These are phyloP conservation scores for Solanum gandarillasii DNA, from an alignment of 257 asterid species.

Conservation along the genomic window DNA sequence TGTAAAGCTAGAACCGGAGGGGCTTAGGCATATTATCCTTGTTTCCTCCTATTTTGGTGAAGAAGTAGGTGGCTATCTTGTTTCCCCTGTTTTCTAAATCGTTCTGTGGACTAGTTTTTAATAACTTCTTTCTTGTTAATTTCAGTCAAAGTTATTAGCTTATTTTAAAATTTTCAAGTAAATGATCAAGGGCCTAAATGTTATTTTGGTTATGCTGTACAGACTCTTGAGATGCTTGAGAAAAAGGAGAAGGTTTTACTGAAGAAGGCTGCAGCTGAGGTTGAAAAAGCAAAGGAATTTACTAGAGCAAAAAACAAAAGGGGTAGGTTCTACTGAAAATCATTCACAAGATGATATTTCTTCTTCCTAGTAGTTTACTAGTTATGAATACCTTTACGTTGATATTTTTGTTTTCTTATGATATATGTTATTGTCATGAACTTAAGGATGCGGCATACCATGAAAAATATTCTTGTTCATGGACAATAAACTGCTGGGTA, in stretches of 20 bases:
- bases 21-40: neutral
- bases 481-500: neutral
- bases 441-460: neutral
- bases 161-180: neutral
- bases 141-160: neutral
- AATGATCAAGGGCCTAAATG: neutral
- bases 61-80: neutral
- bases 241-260: conserved; percentile 60
- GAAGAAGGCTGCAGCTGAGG: conserved; percentile 65
- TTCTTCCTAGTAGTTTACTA: neutral
- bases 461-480: neutral
- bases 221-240: conserved; percentile 87
- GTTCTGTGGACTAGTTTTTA: neutral
- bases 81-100: neutral
- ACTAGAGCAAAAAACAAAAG: conserved; percentile 74
- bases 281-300: conserved; percentile 70
- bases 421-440: neutral
- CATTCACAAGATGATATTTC: neutral
- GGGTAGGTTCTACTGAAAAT: conserved; percentile 25
- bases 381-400: neutral
- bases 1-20: neutral
- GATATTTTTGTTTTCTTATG: neutral
- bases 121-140: neutral
- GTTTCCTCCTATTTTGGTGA: neutral
- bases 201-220: conserved; percentile 8